Evolutionary conservation across 2,329 filamentous ascomycete genomes (phyloP).

Genomic region (Calonectria naviculata): DNA sequence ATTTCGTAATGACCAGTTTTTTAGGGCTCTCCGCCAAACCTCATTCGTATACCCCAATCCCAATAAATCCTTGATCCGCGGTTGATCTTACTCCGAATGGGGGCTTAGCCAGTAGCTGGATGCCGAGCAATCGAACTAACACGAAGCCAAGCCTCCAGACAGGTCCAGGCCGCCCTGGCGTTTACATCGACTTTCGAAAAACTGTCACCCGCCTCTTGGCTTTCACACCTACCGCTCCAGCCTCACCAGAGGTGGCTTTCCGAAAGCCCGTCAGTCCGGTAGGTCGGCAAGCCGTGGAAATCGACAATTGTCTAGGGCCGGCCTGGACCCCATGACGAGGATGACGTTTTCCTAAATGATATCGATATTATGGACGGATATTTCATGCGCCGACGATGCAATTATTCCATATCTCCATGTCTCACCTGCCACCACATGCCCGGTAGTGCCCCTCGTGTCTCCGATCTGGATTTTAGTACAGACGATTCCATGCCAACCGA

Average conservation of each 20-base stretch:
- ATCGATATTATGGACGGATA: background rate
- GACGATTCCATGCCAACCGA: background rate
- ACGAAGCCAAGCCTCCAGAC: slow-evolving; percentile 2
- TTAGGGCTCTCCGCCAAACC: background rate
- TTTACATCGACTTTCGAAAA: background rate
- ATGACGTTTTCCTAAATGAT: background rate
- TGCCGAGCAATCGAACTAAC: background rate
- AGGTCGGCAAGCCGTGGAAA: background rate
- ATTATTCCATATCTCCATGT: background rate
- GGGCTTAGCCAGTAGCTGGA: background rate
- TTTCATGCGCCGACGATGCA: background rate
- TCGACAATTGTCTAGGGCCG: background rate
- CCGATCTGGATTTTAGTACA: background rate
- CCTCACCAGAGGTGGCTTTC: background rate
- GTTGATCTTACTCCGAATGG: slow-evolving; percentile 5
- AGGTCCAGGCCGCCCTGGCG: background rate
- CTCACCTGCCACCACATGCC: background rate
- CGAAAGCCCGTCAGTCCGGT: background rate
- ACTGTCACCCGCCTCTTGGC: background rate
- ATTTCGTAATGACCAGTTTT: background rate
- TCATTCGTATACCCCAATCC: background rate
- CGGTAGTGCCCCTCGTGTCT: background rate
- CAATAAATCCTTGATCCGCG: background rate
- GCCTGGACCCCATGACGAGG: background rate
- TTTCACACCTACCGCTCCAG: background rate